Evolutionary conservation across 169 alveolate genomes (phyloP).

Genomic region (Hepatocystis sp.): DNA sequence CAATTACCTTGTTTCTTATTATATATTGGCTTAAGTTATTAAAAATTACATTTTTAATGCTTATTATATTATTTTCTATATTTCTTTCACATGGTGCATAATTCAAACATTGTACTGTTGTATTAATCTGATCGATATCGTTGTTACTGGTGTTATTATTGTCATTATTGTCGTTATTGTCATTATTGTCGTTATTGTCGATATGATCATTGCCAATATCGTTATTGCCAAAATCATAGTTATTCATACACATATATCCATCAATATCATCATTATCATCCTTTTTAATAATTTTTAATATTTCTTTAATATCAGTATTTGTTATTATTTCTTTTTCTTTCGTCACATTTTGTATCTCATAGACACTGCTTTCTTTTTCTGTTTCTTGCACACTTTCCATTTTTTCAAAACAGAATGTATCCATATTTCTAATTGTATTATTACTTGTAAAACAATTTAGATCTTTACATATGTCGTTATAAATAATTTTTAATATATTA

Average conservation of each 20-base stretch:
- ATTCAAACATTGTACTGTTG: too few species aligned
- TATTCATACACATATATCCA: too few species aligned
- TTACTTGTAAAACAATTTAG: background rate
- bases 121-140: background rate
- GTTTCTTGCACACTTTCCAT: background rate
- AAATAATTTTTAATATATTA: constrained; percentile 22
- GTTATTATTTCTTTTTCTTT: constrained; percentile 11
- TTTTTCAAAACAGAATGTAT: too few species aligned
- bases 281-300: constrained; percentile 35
- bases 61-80: constrained; percentile 10
- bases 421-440: too few species aligned
- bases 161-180: background rate
- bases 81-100: background rate
- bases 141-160: too few species aligned
- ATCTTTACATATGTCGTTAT: constrained; percentile 35
- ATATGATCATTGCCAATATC: background rate
- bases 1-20: constrained; percentile 27
- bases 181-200: background rate
- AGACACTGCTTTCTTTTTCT: background rate
- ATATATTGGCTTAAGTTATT: constrained; percentile 9
- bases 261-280: constrained; percentile 1
- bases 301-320: constrained; percentile 53
- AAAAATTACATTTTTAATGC: constrained; percentile 6
- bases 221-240: too few species aligned
- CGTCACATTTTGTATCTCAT: background rate